Conservation (phyloP, 2,329 filamentous ascomycete genomes). For the Ascocoryne sarcoides region DNA sequence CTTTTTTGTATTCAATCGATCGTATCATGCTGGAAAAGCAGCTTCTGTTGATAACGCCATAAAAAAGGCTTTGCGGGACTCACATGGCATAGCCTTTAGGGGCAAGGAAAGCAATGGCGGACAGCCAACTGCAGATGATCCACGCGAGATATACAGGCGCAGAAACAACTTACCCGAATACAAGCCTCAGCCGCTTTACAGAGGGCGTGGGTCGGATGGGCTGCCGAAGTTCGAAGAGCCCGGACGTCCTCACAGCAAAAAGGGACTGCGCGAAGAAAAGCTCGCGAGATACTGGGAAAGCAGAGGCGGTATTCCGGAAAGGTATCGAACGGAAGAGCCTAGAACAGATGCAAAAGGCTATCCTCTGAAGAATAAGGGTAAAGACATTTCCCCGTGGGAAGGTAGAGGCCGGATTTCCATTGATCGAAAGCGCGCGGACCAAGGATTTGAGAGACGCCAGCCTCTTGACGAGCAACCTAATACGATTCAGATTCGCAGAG, state of each 20-base stretch:
- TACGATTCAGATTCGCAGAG: too few species aligned
- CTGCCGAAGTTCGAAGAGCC: too few species aligned
- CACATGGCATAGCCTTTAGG: constrained; percentile 22
- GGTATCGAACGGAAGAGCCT: neutral
- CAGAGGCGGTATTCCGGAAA: neutral
- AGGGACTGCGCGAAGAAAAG: neutral
- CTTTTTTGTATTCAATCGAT: neutral
- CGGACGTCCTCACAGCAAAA: too few species aligned
- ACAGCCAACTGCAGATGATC: constrained; percentile 9
- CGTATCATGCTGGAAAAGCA: constrained; percentile 5
- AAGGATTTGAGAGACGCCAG: too few species aligned
- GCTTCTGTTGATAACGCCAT: neutral
- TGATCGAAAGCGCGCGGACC: too few species aligned
- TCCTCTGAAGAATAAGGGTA: neutral
- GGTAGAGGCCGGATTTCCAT: too few species aligned
- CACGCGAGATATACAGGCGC: constrained; percentile 8
- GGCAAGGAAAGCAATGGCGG: constrained; percentile 12
- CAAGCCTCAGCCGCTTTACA: constrained; percentile 13
- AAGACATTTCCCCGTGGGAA: too few species aligned
- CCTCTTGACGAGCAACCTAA: too few species aligned
- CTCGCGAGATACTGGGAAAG: neutral
- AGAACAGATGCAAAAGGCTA: neutral
- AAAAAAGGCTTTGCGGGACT: neutral
- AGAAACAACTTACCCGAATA: constrained; percentile 14
- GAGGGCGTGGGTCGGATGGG: constrained; percentile 5